Conservation (phyloP, 805 yeast genomes). For the Cyberlindnera veronae region DNA sequence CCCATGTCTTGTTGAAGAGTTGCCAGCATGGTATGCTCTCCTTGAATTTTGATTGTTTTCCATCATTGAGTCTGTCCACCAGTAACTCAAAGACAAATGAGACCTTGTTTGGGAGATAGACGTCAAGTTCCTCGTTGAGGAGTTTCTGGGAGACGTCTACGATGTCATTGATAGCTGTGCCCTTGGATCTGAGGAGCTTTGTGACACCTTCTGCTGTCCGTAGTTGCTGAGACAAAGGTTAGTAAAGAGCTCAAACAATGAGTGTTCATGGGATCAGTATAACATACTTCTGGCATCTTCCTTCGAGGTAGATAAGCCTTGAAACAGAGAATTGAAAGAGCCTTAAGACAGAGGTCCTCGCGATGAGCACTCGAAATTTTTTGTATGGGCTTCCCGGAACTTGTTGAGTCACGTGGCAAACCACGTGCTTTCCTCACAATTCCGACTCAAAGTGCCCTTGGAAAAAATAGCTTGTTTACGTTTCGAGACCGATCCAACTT, state of each 20-base stretch:
- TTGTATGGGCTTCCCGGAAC: constrained; percentile 4
- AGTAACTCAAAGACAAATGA: constrained; percentile 56
- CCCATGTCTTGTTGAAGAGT: constrained; percentile 43
- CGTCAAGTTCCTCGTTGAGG: constrained; percentile 31
- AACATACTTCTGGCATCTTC: not conserved
- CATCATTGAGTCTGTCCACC: constrained; percentile 56
- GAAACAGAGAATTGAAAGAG: not conserved
- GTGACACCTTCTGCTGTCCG: constrained; percentile 49
- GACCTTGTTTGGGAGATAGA: constrained; percentile 53
- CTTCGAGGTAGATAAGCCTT: not conserved
- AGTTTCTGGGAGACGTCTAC: constrained; percentile 32
- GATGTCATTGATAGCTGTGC: constrained; percentile 41
- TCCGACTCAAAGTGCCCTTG: not conserved
- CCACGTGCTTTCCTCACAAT: too few relatives aligned
- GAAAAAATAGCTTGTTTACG: constrained; percentile 16
- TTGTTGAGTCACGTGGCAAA: too few relatives aligned
- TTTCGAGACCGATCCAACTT: too few relatives aligned
- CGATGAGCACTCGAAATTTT: constrained; percentile 19
- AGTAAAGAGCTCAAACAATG: not conserved
- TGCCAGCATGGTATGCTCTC: constrained; percentile 45
- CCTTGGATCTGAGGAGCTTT: constrained; percentile 53
- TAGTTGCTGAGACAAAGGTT: constrained; percentile 7
- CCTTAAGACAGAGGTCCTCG: constrained; percentile 6
- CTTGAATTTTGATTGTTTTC: constrained; percentile 41
- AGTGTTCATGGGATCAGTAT: not conserved